phyloP scores from a whole-genome alignment of 2,329 filamentous ascomycete genomes.

The Didymella glomerata region DNA sequence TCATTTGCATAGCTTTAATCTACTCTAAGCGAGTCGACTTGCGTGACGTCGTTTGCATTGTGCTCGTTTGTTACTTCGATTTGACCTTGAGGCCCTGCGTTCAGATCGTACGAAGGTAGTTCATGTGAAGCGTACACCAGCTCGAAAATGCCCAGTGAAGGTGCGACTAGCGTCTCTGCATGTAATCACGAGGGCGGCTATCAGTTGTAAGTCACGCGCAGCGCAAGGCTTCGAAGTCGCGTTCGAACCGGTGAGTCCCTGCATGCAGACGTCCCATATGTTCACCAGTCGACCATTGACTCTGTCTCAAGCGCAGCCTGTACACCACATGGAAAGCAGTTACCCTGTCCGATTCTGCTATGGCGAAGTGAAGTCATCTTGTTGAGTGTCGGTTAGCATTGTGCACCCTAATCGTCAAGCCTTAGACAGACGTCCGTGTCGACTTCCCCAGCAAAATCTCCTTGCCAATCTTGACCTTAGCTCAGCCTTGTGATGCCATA shows the following conservation, averaged over 20 bases:
- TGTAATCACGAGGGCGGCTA: constrained; percentile 2
- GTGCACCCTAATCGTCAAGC: background rate
- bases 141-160: background rate
- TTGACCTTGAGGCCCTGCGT: background rate
- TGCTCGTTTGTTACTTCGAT: background rate
- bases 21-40: background rate
- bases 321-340: background rate
- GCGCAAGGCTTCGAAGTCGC: constrained; percentile 2
- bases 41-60: background rate
- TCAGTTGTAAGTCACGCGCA: background rate
- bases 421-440: background rate
- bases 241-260: constrained; percentile 13
- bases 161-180: background rate
- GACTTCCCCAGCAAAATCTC: background rate
- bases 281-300: background rate
- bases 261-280: constrained; percentile 3
- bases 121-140: background rate
- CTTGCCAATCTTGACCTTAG: background rate
- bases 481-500: background rate
- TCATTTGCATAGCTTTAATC: background rate
- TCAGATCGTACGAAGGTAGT: background rate
- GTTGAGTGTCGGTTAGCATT: background rate
- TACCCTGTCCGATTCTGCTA: background rate
- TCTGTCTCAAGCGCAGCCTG: background rate
- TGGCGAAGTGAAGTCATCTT: background rate